These are phyloP conservation scores for Anthracocystis panici-leucophaei DNA, from an alignment of 1,284 basidiomycete genomes.

Conservation along the genomic window DNA sequence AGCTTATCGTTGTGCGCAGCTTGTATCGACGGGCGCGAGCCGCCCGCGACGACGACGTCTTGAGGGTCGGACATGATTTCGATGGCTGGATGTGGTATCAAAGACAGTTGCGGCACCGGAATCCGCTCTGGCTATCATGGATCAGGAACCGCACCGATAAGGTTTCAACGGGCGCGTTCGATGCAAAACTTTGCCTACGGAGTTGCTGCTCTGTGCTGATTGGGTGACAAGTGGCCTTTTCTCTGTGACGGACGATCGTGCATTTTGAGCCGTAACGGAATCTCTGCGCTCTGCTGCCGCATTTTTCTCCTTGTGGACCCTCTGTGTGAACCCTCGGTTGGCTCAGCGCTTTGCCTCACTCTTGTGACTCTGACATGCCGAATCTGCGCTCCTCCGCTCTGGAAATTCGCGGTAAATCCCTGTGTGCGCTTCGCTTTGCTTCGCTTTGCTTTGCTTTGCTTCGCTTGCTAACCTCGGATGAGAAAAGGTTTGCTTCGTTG, in stretches of 20 bases:
- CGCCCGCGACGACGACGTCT: not conserved
- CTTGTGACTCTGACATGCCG: constrained; percentile 40
- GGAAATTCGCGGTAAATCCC: no score
- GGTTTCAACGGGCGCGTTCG: not conserved
- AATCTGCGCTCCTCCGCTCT: constrained; percentile 2
- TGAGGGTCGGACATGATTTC: constrained; percentile 13
- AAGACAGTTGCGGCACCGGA: not conserved
- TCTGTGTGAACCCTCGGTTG: not conserved
- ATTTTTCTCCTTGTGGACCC: not conserved
- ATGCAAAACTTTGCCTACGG: no score
- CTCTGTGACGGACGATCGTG: not conserved
- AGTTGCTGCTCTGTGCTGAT: no score
- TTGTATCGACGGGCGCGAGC: constrained; percentile 18
- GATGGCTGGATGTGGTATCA: constrained; percentile 4
- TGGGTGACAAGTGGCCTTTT: no score
- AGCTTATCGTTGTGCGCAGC: constrained; percentile 39
- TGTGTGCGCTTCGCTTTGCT: constrained; percentile 2
- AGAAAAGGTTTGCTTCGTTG: not conserved
- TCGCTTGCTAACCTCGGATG: constrained; percentile 8
- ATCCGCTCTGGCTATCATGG: no score
- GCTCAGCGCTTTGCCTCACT: constrained; percentile 1
- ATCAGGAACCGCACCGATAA: not conserved
- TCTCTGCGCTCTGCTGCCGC: not conserved
- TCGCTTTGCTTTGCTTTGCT: constrained; percentile 4
- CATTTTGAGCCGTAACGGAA: constrained; percentile 10